Base-by-base conservation (phyloP, 768 basidiomycete genomes). In the Calocera viscosa region DNA sequence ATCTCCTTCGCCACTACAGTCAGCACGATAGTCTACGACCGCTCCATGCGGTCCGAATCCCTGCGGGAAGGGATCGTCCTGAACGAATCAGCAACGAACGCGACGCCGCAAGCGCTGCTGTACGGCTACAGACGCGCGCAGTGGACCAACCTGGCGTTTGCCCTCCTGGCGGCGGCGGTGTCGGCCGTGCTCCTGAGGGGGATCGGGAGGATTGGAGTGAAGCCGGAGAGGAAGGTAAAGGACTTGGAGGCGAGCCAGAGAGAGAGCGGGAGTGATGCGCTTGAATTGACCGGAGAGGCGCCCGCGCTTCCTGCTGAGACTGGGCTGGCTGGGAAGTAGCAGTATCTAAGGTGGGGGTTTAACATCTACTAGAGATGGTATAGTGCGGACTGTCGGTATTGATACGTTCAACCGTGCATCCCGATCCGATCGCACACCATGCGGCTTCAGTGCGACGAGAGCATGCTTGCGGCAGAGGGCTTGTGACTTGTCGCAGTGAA, bases 1-100 rank as follows among this genome's bases (percentile, higher is more conserved):
- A 83, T 83, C 0, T 81, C 87, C 3, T 79, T 89, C 40, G 89
- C 89, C 19, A 79, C 90, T 1, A 86, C 88, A 12, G 79, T 89
- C n/a, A 81, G 84, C 10, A 90, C 88, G 0, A 86, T 90, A 33
- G 85, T 89, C 39, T 88, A 83, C 74, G 81, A 90, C 70, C 74
- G 79, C 1, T 81, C 83, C n/a, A 75, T 81, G 16, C 66, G 67
- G 2, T 68, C 74, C 12, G 72, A 78, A 26, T 74, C 80, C 12
- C 67, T 69, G 33, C 69, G 64, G 67, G 67, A 73, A 43, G 80
- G 77, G 38, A 77, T 81, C 14, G 49, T 78, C 53, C 34, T 60
- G 2, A 26, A 60, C 30, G 14, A 70, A 24, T 28, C 68, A 0
- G 73, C 70, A 5, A 67, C 73, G 68, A 75, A 53, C 2, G 74